Base-by-base conservation (phyloP, 2,329 filamentous ascomycete genomes). In the Neoarthrinium moseri region DNA sequence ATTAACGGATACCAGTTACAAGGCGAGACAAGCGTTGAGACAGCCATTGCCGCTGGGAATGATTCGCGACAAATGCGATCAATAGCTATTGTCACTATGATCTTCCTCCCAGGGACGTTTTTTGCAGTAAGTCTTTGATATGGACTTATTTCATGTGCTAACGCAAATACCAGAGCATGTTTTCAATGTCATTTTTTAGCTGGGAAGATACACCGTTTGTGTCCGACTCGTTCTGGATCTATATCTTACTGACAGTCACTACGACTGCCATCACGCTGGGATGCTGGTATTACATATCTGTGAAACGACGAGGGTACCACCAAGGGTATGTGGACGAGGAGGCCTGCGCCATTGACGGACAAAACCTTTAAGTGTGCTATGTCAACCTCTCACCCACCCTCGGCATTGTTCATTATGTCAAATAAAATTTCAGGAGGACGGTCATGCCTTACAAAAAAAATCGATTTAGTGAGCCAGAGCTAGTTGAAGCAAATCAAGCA, bases 31-130 rank as follows among this genome's bases (percentile, higher is more conserved):
- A 64, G 61, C n/a, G 49, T 63, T 4, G 47, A 61, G 23, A 63
- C 64, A 18, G 59, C 61, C 0, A n/a, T 54, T 3, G 58, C 53
- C 5, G 60, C 56, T 1, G 51, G 54, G 1, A 50, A 53, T 24
- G 61, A 65, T 38, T 63, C 60, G 0, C 51, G 48, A 10, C 51
- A 60, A 6, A 61, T 65, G 60, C 49, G 57, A 4, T 58, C 57
- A 0, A 64, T 65, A 8, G 55, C 60, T 0, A 24, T 63, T 1
- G 48, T 65, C 6, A 61, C 62, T 0, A 64, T 65, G 60, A 35
- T 65, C 1, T 65, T 63, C 30, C 50, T 65, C 0, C 62, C 61
- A 0, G 60, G 59, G 1, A 65, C 60, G 2, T 63, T 64, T 29
- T 50, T 61, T 5, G 57, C 60, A 6, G 61, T 61, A 51, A 39